phyloP scores from a whole-genome alignment of 345 rosid species.

The Toxicodendron radicans region DNA sequence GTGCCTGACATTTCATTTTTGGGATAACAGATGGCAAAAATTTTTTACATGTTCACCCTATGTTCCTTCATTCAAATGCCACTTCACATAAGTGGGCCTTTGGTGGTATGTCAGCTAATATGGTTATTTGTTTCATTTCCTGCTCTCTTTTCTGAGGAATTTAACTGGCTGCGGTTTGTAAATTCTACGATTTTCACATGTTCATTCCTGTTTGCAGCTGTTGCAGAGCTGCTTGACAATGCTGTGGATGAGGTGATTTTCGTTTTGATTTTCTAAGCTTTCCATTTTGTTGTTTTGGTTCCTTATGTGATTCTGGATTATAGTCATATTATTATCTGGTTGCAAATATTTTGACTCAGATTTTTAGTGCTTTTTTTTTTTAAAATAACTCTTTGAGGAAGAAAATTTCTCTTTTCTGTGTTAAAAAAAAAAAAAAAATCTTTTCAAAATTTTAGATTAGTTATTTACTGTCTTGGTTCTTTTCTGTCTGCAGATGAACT shows the following conservation, averaged over 20 bases:
- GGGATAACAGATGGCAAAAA: constrained; percentile 59
- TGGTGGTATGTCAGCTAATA: constrained; percentile 66
- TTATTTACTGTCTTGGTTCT: background rate
- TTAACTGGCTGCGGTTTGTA: constrained; percentile 1
- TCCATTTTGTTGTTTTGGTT: constrained; percentile 12
- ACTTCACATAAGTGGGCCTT: constrained; percentile 98
- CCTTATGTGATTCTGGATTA: background rate
- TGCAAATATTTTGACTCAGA: constrained; percentile 16
- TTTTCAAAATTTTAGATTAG: background rate
- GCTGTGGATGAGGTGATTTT: constrained; percentile 89
- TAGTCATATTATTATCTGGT: background rate
- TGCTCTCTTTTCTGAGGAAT: constrained; percentile 6
- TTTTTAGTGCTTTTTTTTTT: constrained; percentile 9
- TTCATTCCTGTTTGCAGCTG: constrained; percentile 55
- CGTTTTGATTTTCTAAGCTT: background rate
- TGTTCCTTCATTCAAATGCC: constrained; percentile 99
- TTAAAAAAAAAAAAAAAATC: background rate
- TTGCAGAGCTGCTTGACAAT: constrained; percentile 95
- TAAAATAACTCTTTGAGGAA: background rate
- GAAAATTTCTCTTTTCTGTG: background rate
- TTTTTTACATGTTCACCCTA: constrained; percentile 87
- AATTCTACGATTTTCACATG: background rate
- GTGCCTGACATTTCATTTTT: background rate
- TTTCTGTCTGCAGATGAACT: background rate
- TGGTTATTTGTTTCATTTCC: background rate